Base-by-base conservation (phyloP, 306 rosid genomes). In the Rubus parviflorus region DNA sequence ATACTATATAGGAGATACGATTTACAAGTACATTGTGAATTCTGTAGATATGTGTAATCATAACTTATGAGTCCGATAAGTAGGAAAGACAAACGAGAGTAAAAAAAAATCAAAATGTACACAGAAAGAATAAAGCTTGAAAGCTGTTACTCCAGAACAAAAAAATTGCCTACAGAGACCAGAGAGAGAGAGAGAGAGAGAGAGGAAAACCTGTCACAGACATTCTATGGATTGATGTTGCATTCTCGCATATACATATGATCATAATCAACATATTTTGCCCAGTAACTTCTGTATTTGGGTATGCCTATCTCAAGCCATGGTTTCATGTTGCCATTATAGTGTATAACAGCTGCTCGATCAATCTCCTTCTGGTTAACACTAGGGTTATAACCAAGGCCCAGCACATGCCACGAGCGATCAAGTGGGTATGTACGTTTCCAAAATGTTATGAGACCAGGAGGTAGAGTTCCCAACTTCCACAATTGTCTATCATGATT, bases 221-320 rank as follows among this genome's bases (percentile, higher is more conserved):
- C 75, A 45, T 52, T 54, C 89, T 87, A 94, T 63, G 91, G 98
- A 78, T 85, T 94, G 83, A 94, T 89, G 80, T 94, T 94, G 91
- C 98, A 94, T 75, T 94, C 91, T 83, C 96, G 83, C 88, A 94
- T 65, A 87, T 87, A 94, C 64, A 48, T 57, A 20, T 90, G 89
- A 57, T 89, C 80, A n/a, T 87, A 89, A 83, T 91, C 89, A 51
- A 91, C 91, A 79, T 87, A 75, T 66, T 85, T 91, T n/a, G 88
- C 54, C 98, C 98, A 94, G 77, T 88, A 86, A 83, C 73, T 62
- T 45, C 96, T 85, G 70, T 88, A 94, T 86, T 88, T 91, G 75
- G 98, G 90, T 73, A 94, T 89, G 84, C 96, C 92, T 77, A 91
- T 91, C 90, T 94, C 98, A 61, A 94, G 92, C 98, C 98, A 94